phyloP scores from a whole-genome alignment of 768 basidiomycete species.

The Lentinula detonsa region DNA sequence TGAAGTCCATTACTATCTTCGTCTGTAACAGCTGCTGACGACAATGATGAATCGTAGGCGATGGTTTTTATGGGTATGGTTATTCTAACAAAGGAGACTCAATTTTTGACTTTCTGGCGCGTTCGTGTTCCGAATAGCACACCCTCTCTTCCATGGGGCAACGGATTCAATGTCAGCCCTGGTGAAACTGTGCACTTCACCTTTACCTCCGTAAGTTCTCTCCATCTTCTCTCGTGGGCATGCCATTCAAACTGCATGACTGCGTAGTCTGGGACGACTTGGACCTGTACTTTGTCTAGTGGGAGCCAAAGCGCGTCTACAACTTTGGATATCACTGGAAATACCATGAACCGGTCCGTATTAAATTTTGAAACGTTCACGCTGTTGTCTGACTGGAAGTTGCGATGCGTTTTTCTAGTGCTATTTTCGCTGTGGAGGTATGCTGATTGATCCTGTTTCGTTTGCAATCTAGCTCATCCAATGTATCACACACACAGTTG shows the following conservation, averaged over 20 bases:
- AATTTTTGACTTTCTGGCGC: neutral
- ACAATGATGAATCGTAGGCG: slow-evolving; percentile 9
- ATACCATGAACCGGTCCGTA: slow-evolving; percentile 19
- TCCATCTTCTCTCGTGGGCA: neutral
- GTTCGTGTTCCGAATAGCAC: slow-evolving; percentile 5
- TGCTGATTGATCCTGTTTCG: neutral
- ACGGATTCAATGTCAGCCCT: slow-evolving; percentile 21
- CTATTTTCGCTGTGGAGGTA: slow-evolving; percentile 22
- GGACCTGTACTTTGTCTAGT: slow-evolving; percentile 21
- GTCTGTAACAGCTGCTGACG: neutral
- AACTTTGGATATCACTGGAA: slow-evolving; percentile 18
- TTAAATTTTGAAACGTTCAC: neutral
- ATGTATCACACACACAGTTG: slow-evolving; percentile 6
- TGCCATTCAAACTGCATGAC: neutral
- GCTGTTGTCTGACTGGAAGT: neutral
- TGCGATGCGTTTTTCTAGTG: slow-evolving; percentile 8
- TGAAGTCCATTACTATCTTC: neutral
- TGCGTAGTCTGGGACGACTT: slow-evolving; percentile 16
- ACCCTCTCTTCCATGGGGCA: slow-evolving; percentile 21
- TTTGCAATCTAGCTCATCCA: neutral
- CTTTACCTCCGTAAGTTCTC: slow-evolving; percentile 10
- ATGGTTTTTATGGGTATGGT: slow-evolving; percentile 16
- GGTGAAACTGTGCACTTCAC: slow-evolving; percentile 18
- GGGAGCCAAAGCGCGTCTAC: slow-evolving; percentile 17
- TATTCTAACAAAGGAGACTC: neutral